Conservation (phyloP, 495 filamentous ascomycete species). For the Talaromyces nanjingensis region DNA sequence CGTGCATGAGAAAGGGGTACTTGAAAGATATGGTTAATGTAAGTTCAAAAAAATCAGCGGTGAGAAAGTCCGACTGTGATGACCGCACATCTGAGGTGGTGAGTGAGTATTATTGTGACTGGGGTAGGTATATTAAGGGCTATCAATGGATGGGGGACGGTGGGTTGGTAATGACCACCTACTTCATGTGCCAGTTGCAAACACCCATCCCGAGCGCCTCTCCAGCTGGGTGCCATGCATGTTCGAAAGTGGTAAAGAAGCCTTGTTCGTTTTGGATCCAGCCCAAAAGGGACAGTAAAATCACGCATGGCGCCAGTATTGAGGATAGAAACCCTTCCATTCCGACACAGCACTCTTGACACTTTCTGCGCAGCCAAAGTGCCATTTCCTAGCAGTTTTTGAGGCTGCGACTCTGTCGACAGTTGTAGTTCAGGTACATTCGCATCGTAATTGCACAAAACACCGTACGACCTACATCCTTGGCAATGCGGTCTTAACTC, state of each 20-base stretch:
- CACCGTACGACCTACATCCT: slow-evolving; percentile 26
- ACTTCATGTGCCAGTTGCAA: not conserved
- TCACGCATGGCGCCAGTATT: not conserved
- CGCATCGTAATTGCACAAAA: slow-evolving; percentile 29
- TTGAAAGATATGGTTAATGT: slow-evolving; percentile 7
- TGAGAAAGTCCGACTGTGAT: not conserved
- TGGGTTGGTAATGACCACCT: not conserved
- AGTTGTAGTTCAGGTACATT: slow-evolving; percentile 23
- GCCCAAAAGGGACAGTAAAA: not conserved
- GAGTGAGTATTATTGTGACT: not conserved
- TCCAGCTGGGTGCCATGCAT: not conserved
- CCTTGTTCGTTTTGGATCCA: not conserved
- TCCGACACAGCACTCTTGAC: not conserved
- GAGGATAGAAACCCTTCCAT: not conserved
- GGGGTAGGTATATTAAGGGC: not conserved
- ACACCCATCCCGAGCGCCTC: not conserved
- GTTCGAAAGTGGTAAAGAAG: not conserved
- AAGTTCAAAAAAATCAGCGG: not conserved
- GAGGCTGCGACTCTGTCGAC: slow-evolving; percentile 9
- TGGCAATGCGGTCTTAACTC: slow-evolving; percentile 29
- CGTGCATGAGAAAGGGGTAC: slow-evolving; percentile 37
- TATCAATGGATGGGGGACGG: not conserved
- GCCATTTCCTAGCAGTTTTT: not conserved
- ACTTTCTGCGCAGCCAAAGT: not conserved
- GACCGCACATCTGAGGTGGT: too few species aligned